Conservation (phyloP, 1,284 basidiomycete genomes). For the Moesziomyces sp. region DNA sequence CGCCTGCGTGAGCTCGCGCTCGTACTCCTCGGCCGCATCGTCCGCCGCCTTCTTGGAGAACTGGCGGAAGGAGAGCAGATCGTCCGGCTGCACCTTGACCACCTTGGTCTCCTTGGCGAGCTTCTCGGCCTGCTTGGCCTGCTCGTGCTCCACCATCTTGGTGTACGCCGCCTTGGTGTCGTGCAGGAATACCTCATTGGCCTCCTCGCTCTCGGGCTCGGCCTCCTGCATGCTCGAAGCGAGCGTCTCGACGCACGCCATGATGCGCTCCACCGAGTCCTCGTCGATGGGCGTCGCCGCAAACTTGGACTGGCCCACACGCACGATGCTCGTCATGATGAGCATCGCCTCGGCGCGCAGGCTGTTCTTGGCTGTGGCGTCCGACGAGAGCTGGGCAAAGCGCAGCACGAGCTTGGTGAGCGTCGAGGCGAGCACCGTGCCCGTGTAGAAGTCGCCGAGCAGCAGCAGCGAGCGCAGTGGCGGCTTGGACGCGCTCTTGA, state of each 20-base stretch:
- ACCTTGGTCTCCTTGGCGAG: conserved; percentile 80
- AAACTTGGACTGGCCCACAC: conserved; percentile 96
- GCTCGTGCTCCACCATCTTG: conserved; percentile 89
- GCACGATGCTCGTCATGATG: conserved; percentile 96
- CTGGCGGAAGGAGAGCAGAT: conserved; percentile 90
- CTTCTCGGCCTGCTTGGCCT: conserved; percentile 78
- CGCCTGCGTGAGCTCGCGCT: conserved; percentile 87
- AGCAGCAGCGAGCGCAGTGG: conserved; percentile 91
- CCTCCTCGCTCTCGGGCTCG: conserved; percentile 73
- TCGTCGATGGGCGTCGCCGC: conserved; percentile 94
- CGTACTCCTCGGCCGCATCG: conserved; percentile 74
- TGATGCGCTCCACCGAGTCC: conserved; percentile 94
- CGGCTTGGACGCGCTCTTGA: conserved; percentile 87
- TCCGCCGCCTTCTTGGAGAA: conserved; percentile 86
- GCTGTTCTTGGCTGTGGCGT: conserved; percentile 73
- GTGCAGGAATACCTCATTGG: conserved; percentile 84
- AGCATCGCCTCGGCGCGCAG: conserved; percentile 95
- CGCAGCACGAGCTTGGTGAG: conserved; percentile 92
- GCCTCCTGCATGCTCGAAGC: conserved; percentile 69
- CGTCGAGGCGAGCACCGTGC: conserved; percentile 85
- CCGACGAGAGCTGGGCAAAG: conserved; percentile 75
- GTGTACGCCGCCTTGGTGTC: conserved; percentile 93
- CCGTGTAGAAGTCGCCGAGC: conserved; percentile 97
- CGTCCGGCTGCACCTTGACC: conserved; percentile 87
- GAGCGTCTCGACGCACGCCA: conserved; percentile 94